A percentile compares a stretch with the other conserved stretches of the same genome.
These are phyloP conservation scores for Alternaria infectoria DNA, from an alignment of 2,329 filamentous ascomycete genomes.

Conservation along the genomic window DNA sequence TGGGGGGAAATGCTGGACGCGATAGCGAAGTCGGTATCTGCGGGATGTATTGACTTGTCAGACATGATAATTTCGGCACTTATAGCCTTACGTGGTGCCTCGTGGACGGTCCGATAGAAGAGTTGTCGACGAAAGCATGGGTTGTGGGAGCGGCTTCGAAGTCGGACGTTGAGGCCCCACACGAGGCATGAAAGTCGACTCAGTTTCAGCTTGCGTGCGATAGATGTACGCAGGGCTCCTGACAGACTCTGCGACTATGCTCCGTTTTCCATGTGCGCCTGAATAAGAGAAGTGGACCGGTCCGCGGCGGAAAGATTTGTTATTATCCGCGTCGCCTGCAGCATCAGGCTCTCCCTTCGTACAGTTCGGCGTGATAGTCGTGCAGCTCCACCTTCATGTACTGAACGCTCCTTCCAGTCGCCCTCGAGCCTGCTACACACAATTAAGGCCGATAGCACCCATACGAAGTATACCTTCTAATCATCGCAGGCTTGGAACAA, in stretches of 20 bases:
- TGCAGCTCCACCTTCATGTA: background rate
- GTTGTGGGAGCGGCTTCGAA: background rate
- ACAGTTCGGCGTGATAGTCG: background rate
- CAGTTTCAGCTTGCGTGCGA: background rate
- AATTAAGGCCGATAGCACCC: background rate
- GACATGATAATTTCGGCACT: background rate
- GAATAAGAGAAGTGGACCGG: background rate
- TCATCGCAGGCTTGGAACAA: background rate
- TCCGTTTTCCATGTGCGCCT: background rate
- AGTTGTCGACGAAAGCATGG: background rate
- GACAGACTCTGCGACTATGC: background rate
- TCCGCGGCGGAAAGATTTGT: background rate
- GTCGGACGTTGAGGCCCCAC: background rate
- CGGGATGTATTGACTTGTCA: background rate
- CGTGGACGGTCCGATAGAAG: slow-evolving; percentile 1
- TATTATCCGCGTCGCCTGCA: background rate
- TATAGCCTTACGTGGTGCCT: background rate
- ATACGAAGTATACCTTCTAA: background rate
- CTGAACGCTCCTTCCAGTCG: background rate
- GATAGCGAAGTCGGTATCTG: background rate
- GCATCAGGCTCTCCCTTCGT: background rate
- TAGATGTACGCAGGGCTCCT: background rate
- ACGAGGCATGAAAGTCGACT: slow-evolving; percentile 1
- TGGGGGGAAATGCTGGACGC: background rate
- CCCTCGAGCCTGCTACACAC: background rate